Evolutionary conservation across 2,329 filamentous ascomycete genomes (phyloP).

Genomic region (Meredithiella fracta): DNA sequence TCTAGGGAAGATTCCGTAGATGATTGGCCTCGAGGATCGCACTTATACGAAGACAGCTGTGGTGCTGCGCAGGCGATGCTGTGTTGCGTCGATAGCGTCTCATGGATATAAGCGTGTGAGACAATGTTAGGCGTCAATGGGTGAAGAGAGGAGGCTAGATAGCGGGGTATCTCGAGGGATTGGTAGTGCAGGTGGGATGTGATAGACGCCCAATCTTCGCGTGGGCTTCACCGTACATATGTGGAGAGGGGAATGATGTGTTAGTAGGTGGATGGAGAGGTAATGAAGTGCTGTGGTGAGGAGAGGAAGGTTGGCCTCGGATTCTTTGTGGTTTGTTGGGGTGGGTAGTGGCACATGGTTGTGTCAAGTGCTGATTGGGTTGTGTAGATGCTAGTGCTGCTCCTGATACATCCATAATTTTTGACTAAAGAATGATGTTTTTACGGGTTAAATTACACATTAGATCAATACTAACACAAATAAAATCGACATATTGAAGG

Average conservation of each 20-base stretch:
- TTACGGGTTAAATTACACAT: no score
- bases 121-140: not conserved
- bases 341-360: not conserved
- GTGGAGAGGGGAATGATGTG: not conserved
- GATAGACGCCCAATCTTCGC: not conserved
- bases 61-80: not conserved
- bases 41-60: no score
- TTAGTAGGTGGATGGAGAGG: not conserved
- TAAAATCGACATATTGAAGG: no score
- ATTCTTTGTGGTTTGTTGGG: not conserved
- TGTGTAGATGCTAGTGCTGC: not conserved
- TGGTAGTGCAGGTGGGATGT: not conserved
- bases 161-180: not conserved
- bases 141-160: not conserved
- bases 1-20: no score
- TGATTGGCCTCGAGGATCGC: no score
- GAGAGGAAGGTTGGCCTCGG: not conserved
- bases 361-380: not conserved
- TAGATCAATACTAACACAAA: not conserved
- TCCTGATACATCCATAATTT: not conserved
- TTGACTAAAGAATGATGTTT: not conserved
- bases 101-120: constrained; percentile 1
- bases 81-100: not conserved
- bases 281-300: no score
- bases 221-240: not conserved